Base-by-base conservation (phyloP, 2,329 filamentous ascomycete genomes). In the Ceratocystis lukuohia region DNA sequence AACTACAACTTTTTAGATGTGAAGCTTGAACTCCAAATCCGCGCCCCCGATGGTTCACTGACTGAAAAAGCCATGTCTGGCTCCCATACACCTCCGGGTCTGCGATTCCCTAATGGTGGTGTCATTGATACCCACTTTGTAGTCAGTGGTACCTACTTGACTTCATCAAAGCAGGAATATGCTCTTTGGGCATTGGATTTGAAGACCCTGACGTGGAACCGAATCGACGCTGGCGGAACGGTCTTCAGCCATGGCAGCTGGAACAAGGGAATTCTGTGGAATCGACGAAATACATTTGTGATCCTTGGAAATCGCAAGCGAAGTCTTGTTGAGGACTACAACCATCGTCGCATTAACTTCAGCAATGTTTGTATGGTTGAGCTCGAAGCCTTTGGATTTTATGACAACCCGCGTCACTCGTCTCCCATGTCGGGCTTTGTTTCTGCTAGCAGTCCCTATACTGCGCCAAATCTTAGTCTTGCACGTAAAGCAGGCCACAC, bases 1-100 rank as follows among this genome's bases (percentile, higher is more conserved):
- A 99, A 99, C 74, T 99, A 99, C 76, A 97, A 99, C 76, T 99
- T 99, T 72, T 76, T 99, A 66, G 93, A 99, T 71, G 94, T 99
- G 70, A 97, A 96, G 74, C 79, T 99, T 28, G 94, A 99, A 75
- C 79, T 99, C 46, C 94, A 97, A 75, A 85, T 99, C 61, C 85
- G 94, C 64, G 80, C 88, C 7, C 84, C 90, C 1, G 92, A 97
- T 74, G 93, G 94, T 37, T 86, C 85, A 0, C 78, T 99, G 65
- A 84, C 85, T 0, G 94, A 99, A 74, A 92, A 89, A 75, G 84
- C 88, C 30, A 97, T 99, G 93, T 86, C 87, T 20, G 88, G 89
- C 20, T 82, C 84, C 5, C 90, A 91, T 69, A 95, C 91, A 7
- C 94, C 94, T 0, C 94, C 94, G 0, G 94, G 94, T 0, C 80